Evolutionary conservation across 805 yeast genomes (phyloP).

Genomic region (Scheffersomyces coipomensis): DNA sequence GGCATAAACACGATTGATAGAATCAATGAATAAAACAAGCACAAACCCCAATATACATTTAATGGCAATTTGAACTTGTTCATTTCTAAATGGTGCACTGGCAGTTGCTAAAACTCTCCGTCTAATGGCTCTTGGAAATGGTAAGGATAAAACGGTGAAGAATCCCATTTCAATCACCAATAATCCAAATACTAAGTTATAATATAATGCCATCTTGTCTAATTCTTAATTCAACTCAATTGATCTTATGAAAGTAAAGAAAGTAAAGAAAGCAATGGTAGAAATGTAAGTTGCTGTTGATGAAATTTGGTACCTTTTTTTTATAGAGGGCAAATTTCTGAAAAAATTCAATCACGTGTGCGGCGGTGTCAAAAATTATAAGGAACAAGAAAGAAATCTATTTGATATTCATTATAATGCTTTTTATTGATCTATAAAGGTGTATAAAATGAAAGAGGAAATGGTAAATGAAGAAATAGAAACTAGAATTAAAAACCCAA

Average conservation of each 20-base stretch:
- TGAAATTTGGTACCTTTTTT: no score
- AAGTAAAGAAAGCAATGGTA: no score
- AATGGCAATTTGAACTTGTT: conserved; percentile 71
- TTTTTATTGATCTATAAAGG: no score
- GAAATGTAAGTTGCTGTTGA: no score
- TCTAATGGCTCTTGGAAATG: conserved; percentile 76
- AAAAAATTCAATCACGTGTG: no score
- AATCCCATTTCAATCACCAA: conserved; percentile 74
- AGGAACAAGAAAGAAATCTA: no score
- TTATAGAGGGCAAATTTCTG: no score
- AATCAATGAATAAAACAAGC: conserved; percentile 78
- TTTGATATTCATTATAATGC: no score
- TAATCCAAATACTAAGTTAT: conserved; percentile 64
- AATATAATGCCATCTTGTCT: conserved; percentile 40
- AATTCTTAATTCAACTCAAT: not conserved
- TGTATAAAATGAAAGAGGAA: no score
- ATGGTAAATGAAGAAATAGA: no score
- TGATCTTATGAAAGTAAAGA: not conserved
- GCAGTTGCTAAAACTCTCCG: conserved; percentile 62
- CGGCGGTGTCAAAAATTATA: no score
- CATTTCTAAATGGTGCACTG: conserved; percentile 66
- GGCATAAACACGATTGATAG: conserved; percentile 77
- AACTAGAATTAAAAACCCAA: conserved; percentile 33
- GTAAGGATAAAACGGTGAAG: conserved; percentile 79
- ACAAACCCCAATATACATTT: conserved; percentile 85